A percentile compares a stretch with the other conserved stretches of the same genome.
Conservation (phyloP, 768 basidiomycete genomes). For the Tylopilus vinaceipallidus region DNA sequence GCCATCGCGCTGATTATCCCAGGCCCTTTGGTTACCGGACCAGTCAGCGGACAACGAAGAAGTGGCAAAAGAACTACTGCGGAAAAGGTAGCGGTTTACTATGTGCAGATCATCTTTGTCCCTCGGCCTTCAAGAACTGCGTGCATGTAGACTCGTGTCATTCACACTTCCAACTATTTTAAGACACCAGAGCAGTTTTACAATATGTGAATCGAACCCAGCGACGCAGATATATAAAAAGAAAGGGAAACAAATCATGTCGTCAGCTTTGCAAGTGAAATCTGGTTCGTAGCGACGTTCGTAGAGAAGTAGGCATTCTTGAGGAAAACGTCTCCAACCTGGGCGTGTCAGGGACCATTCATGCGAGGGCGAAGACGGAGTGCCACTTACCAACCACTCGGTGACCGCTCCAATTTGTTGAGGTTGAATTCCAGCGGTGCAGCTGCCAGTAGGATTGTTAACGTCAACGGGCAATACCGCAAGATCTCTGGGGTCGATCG, state of each 20-base stretch:
- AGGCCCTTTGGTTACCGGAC: conserved; percentile 73
- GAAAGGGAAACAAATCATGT: too few relatives aligned
- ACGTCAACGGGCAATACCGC: conserved; percentile 52
- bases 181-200: neutral
- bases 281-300: conserved; percentile 52
- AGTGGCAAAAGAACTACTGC: conserved; percentile 65
- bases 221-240: neutral
- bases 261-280: conserved; percentile 57
- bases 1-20: conserved; percentile 16
- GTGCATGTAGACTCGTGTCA: neutral
- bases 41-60: conserved; percentile 66
- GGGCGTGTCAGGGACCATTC: neutral
- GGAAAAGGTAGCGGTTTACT: conserved; percentile 39
- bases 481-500: conserved; percentile 66
- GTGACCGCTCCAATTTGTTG: conserved; percentile 56
- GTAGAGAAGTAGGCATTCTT: conserved; percentile 78
- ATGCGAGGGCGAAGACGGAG: neutral
- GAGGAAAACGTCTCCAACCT: conserved; percentile 70
- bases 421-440: conserved; percentile 67
- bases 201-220: conserved; percentile 3
- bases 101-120: neutral
- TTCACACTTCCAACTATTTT: conserved; percentile 2
- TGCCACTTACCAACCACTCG: conserved; percentile 63
- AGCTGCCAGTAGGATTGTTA: conserved; percentile 56
- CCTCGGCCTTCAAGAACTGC: neutral